Evolutionary conservation across 106 monocot species (phyloP).

Genomic region (Agapanthus africanus): DNA sequence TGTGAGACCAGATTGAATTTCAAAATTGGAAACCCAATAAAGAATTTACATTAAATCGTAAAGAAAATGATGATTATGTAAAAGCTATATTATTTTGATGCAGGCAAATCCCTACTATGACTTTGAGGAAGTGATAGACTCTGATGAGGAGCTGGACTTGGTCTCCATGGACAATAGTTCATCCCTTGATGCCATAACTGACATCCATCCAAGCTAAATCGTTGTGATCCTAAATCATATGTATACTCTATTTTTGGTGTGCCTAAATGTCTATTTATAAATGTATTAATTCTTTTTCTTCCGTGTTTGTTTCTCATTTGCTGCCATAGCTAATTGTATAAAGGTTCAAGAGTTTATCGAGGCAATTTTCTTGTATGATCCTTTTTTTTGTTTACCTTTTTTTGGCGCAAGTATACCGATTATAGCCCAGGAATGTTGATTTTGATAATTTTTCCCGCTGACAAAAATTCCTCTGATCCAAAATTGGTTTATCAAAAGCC

Average conservation of each 20-base stretch:
- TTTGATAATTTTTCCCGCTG: no score
- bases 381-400: background rate
- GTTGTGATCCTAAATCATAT: background rate
- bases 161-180: constrained; percentile 39
- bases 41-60: no score
- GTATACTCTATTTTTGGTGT: background rate
- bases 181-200: background rate
- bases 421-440: no score
- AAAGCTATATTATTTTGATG: constrained; percentile 16
- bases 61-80: no score
- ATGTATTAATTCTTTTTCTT: background rate
- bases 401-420: no score
- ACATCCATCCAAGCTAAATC: background rate
- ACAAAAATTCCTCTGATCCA: no score
- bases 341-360: background rate
- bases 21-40: no score
- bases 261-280: background rate
- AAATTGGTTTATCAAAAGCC: no score
- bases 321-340: background rate
- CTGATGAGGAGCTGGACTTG: constrained; percentile 89
- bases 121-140: constrained; percentile 81
- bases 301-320: background rate
- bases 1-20: no score
- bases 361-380: background rate
- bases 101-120: constrained; percentile 82